Conservation (phyloP, 1,284 basidiomycete genomes). For the Marasmius oreades region DNA sequence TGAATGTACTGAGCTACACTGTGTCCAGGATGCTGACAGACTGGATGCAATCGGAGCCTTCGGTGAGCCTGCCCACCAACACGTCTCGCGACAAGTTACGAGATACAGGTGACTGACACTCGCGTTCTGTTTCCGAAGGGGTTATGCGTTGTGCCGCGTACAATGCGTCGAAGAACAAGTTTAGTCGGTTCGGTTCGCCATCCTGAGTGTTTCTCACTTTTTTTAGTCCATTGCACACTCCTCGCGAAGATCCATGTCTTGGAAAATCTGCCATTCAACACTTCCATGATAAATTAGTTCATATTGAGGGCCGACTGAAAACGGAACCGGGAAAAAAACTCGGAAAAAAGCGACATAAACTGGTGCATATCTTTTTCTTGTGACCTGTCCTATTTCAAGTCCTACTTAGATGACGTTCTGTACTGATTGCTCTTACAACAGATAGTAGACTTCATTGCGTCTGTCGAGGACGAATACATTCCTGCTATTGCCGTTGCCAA, state of each 20-base stretch:
- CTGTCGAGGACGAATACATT: conserved; percentile 44
- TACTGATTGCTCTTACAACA: conserved; percentile 21
- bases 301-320: conserved; percentile 74
- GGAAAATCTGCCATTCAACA: conserved; percentile 70
- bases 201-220: conserved; percentile 11
- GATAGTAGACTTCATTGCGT: conserved; percentile 54
- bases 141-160: conserved; percentile 87
- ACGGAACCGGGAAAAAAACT: conserved; percentile 66
- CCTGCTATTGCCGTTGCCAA: not conserved
- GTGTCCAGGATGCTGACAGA: conserved; percentile 91
- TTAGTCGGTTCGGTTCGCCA: conserved; percentile 7
- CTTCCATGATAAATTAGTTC: conserved; percentile 85
- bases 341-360: conserved; percentile 70
- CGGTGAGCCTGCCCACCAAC: conserved; percentile 50
- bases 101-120: no score
- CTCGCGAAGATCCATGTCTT: conserved; percentile 44
- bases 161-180: conserved; percentile 65
- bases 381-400: not conserved
- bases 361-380: conserved; percentile 45
- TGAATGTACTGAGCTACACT: conserved; percentile 78
- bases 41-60: conserved; percentile 91
- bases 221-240: conserved; percentile 63
- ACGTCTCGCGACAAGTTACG: not conserved
- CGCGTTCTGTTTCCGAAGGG: conserved; percentile 38
- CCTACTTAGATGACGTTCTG: conserved; percentile 9